Evolutionary conservation across 2,329 filamentous ascomycete species (phyloP).

Genomic region (Ceratocystis albifundus): DNA sequence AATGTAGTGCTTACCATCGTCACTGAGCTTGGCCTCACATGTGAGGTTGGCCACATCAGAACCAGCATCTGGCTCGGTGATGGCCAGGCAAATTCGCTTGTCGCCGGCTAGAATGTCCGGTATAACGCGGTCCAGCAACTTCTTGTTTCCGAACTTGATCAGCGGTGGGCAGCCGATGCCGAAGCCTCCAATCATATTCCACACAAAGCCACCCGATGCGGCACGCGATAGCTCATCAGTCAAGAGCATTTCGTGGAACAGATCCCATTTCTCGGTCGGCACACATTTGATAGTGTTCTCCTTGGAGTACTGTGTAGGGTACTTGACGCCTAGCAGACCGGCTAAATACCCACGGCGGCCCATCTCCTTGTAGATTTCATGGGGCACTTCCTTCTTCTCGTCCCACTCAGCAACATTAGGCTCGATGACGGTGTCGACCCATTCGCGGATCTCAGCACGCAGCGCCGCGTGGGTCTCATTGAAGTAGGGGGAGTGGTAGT

Average conservation of each 20-base stretch:
- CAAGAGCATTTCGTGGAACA: conserved; percentile 93
- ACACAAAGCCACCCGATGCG: conserved; percentile 85
- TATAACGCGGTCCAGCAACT: conserved; percentile 73
- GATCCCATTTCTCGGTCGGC: conserved; percentile 80
- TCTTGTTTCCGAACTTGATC: conserved; percentile 81
- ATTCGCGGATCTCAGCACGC: conserved; percentile 80
- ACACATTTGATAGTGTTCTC: conserved; percentile 63
- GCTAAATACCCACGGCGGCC: conserved; percentile 84
- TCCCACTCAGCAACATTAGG: conserved; percentile 94
- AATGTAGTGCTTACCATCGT: conserved; percentile 97
- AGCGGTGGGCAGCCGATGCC: conserved; percentile 88
- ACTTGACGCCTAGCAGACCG: conserved; percentile 77
- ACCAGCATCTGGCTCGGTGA: conserved; percentile 92
- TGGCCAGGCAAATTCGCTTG: conserved; percentile 94
- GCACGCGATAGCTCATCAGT: conserved; percentile 87
- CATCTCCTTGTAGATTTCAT: conserved; percentile 89
- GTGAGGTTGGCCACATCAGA: conserved; percentile 90
- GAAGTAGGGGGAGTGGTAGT: conserved; percentile 91
- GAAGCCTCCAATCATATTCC: conserved; percentile 94
- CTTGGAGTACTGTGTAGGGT: conserved; percentile 62
- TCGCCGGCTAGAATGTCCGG: conserved; percentile 81
- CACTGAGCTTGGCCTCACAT: conserved; percentile 86
- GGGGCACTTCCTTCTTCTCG: conserved; percentile 80
- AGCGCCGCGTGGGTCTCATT: conserved; percentile 89
- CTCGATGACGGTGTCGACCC: conserved; percentile 81